These are phyloP conservation scores for Metschnikowia reukaufii DNA, from an alignment of 805 yeast genomes.

Conservation along the genomic window DNA sequence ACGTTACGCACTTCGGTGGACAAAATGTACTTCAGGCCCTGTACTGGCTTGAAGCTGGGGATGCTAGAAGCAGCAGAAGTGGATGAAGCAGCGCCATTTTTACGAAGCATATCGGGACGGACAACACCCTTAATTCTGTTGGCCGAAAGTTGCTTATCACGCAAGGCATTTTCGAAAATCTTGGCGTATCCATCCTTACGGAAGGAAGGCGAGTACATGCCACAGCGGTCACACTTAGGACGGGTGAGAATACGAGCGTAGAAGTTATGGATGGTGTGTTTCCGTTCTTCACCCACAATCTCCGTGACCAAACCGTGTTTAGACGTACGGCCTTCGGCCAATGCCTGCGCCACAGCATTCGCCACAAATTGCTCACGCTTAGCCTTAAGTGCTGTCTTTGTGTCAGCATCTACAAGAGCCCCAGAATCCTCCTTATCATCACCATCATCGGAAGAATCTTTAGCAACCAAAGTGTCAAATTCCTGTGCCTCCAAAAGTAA, in stretches of 20 bases:
- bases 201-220: conserved; percentile 90
- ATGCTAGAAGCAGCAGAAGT: conserved; percentile 25
- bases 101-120: conserved; percentile 65
- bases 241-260: conserved; percentile 71
- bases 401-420: conserved; percentile 33
- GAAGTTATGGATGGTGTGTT: conserved; percentile 66
- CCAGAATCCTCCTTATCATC: conserved; percentile 31
- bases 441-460: conserved; percentile 38
- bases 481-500: conserved; percentile 74
- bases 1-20: conserved; percentile 85
- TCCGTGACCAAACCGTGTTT: conserved; percentile 75
- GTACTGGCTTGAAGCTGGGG: conserved; percentile 56
- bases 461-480: conserved; percentile 58
- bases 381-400: conserved; percentile 48
- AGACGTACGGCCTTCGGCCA: conserved; percentile 72
- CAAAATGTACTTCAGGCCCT: conserved; percentile 81
- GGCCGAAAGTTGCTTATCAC: conserved; percentile 75
- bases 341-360: conserved; percentile 66
- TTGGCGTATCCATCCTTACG: conserved; percentile 94
- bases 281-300: conserved; percentile 84
- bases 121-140: conserved; percentile 79
- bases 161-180: conserved; percentile 83
- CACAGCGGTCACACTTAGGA: conserved; percentile 93
- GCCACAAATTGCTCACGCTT: conserved; percentile 72
- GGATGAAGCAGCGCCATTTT: conserved; percentile 28